Evolutionary conservation across 176 grass and related monocot genomes (phyloP).

Genomic region (Saccharum spontaneum): DNA sequence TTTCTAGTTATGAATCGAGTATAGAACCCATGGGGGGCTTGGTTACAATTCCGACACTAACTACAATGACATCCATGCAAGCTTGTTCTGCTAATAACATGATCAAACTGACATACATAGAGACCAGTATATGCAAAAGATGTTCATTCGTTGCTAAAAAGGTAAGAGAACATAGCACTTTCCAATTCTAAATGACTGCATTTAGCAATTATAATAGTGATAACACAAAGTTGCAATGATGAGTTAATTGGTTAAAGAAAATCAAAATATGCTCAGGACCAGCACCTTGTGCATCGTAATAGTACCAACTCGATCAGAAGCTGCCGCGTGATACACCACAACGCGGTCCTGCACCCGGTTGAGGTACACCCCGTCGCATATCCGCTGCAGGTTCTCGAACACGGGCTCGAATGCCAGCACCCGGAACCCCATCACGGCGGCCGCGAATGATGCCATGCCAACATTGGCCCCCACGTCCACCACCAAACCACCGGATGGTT

Average conservation of each 20-base stretch:
- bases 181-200: background rate
- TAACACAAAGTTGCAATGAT: background rate
- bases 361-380: slow-evolving; percentile 77
- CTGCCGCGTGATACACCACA: slow-evolving; percentile 47
- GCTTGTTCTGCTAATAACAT: background rate
- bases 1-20: background rate
- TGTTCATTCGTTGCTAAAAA: background rate
- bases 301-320: slow-evolving; percentile 78
- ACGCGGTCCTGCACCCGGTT: slow-evolving; percentile 61
- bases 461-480: slow-evolving; percentile 90
- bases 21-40: background rate
- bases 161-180: background rate
- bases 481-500: slow-evolving; percentile 38
- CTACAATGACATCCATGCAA: background rate
- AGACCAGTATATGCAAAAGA: background rate
- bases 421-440: slow-evolving; percentile 79
- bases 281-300: slow-evolving; percentile 71
- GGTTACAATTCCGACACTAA: no score
- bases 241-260: background rate
- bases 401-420: slow-evolving; percentile 85
- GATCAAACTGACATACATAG: background rate
- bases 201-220: background rate
- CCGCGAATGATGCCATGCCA: slow-evolving; percentile 84
- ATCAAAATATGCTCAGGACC: background rate
- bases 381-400: slow-evolving; percentile 80